A percentile compares a stretch with the other conserved stretches of the same genome.
Evolutionary conservation across 116 monocot species (phyloP).

Genomic region (Zostera marina): DNA sequence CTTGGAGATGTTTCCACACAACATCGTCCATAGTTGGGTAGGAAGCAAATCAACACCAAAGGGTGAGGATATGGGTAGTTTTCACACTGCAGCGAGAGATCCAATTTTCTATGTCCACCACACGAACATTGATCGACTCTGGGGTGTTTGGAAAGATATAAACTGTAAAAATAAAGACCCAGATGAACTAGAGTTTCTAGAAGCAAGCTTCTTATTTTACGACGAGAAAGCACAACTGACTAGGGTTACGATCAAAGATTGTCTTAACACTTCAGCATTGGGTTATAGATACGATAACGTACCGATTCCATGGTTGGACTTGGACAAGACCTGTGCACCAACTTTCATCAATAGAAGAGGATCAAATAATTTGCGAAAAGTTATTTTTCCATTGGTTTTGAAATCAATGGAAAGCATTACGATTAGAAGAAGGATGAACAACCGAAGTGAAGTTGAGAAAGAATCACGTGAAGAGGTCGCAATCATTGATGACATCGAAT

Average conservation of each 20-base stretch:
- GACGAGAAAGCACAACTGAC: constrained; percentile 21
- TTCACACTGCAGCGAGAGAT: constrained; percentile 26
- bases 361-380: not conserved
- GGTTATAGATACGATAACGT: constrained; percentile 7
- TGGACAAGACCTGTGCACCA: not conserved
- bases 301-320: not conserved
- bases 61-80: constrained; percentile 25
- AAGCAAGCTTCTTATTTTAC: constrained; percentile 18
- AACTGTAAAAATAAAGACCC: not conserved
- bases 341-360: not conserved
- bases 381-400: constrained; percentile 4
- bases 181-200: constrained; percentile 8
- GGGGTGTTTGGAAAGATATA: constrained; percentile 18
- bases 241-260: constrained; percentile 12
- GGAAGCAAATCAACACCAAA: constrained; percentile 8
- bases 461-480: constrained; percentile 12
- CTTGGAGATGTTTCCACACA: constrained; percentile 17
- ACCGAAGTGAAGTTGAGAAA: constrained; percentile 9
- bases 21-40: constrained; percentile 12
- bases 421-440: constrained; percentile 9
- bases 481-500: constrained; percentile 5
- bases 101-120: constrained; percentile 45
- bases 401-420: constrained; percentile 1
- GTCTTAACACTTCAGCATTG: not conserved
- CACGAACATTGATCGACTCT: constrained; percentile 21